Conservation (phyloP, 805 yeast genomes). For the Spathaspora passalidarum region DNA sequence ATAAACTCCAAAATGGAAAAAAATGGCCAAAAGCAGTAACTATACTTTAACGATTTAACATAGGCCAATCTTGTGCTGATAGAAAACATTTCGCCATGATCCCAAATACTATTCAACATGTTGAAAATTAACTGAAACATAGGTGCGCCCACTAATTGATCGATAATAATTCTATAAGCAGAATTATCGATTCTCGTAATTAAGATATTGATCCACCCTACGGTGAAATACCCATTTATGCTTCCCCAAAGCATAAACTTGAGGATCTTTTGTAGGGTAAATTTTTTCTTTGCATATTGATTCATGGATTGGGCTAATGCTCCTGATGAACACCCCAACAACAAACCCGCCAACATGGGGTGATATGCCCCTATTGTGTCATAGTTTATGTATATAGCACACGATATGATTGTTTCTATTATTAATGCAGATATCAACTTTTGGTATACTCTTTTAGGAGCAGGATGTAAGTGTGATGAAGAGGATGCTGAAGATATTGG, state of each 20-base stretch:
- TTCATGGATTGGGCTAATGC: constrained; percentile 41
- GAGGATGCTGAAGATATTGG: not conserved
- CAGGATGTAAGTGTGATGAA: constrained; percentile 5
- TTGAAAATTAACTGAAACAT: constrained; percentile 51
- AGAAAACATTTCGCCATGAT: constrained; percentile 38
- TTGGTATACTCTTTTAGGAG: constrained; percentile 5
- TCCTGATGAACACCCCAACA: constrained; percentile 39
- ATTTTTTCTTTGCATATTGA: constrained; percentile 32
- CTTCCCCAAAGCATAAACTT: constrained; percentile 62
- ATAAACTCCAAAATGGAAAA: constrained; percentile 51
- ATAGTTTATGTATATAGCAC: constrained; percentile 28
- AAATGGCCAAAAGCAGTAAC: constrained; percentile 60
- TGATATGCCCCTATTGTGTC: constrained; percentile 17
- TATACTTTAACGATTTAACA: constrained; percentile 46
- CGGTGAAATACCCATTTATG: constrained; percentile 54
- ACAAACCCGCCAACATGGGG: constrained; percentile 33
- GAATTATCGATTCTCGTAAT: constrained; percentile 32
- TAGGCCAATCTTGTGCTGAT: constrained; percentile 33
- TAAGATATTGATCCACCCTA: constrained; percentile 53
- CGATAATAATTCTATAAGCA: constrained; percentile 42
- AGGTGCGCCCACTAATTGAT: constrained; percentile 56
- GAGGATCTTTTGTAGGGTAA: constrained; percentile 25
- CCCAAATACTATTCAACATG: constrained; percentile 54
- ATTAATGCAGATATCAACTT: constrained; percentile 21
- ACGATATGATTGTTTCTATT: constrained; percentile 24